A percentile compares a stretch with the other conserved stretches of the same genome.
These are phyloP conservation scores for Chaetothyriales sp. DNA, from an alignment of 2,329 filamentous ascomycete genomes.

Conservation along the genomic window DNA sequence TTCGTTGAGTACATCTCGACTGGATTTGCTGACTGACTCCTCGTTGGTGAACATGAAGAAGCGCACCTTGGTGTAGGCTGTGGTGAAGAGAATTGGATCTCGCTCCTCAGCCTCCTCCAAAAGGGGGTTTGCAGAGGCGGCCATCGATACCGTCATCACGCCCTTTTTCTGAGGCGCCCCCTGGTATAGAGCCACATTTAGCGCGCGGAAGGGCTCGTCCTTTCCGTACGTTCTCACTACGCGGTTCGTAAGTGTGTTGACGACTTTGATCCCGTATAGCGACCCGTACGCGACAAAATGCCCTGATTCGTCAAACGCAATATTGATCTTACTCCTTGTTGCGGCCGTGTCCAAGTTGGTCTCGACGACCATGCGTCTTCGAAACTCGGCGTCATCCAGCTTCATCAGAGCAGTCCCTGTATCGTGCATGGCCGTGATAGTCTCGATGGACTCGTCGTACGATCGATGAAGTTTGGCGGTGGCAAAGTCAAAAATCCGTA, in stretches of 20 bases:
- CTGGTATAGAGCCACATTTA: conserved; percentile 81
- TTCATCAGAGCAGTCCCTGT: conserved; percentile 71
- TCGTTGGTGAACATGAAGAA: conserved; percentile 99
- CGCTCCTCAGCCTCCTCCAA: conserved; percentile 81
- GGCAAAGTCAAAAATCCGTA: conserved; percentile 85
- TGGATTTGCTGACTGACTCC: conserved; percentile 64
- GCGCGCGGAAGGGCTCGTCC: conserved; percentile 72
- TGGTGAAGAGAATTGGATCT: conserved; percentile 77
- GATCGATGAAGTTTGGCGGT: conserved; percentile 78
- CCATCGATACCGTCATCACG: conserved; percentile 90
- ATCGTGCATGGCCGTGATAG: conserved; percentile 88
- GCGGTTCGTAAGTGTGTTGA: conserved; percentile 90
- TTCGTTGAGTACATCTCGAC: conserved; percentile 88
- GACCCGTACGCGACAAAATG: conserved; percentile 93
- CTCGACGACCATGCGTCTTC: conserved; percentile 72
- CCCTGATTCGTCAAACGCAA: conserved; percentile 90
- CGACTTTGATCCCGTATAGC: conserved; percentile 79
- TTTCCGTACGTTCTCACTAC: conserved; percentile 81
- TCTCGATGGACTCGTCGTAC: conserved; percentile 86
- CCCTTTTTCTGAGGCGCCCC: conserved; percentile 90
- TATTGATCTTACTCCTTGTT: conserved; percentile 59
- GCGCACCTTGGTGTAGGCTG: conserved; percentile 71
- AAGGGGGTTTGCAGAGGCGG: conserved; percentile 82
- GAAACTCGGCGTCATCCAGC: conserved; percentile 83
- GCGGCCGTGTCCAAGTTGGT: conserved; percentile 63